Evolutionary conservation across 129 eudicot species (phyloP).

Genomic region (Escallonia herrerae): DNA sequence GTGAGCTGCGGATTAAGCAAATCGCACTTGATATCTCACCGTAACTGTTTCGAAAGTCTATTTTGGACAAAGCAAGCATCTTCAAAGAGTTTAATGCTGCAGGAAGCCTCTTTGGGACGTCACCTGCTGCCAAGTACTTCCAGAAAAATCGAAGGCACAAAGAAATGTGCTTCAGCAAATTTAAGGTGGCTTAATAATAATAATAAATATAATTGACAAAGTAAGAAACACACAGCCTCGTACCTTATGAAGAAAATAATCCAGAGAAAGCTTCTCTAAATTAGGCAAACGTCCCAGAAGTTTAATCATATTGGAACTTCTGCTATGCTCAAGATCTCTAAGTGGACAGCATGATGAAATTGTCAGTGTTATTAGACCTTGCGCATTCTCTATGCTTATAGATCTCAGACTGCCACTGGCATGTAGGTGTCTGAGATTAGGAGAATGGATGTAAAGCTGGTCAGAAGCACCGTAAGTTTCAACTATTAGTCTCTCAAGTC

Average conservation of each 20-base stretch:
- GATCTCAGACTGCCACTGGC: neutral
- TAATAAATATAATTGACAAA: neutral
- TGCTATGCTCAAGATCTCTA: neutral
- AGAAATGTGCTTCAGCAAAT: neutral
- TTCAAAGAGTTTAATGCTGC: neutral
- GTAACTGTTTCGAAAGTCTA: neutral
- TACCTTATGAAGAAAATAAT: slow-evolving; percentile 1
- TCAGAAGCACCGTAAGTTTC: neutral
- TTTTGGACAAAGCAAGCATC: neutral
- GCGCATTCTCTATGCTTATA: neutral
- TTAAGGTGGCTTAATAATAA: neutral
- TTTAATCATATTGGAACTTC: neutral
- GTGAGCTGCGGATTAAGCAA: slow-evolving; percentile 15
- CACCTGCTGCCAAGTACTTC: slow-evolving; percentile 3
- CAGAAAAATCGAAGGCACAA: neutral
- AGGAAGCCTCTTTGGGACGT: neutral
- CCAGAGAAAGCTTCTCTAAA: neutral
- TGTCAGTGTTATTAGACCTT: neutral
- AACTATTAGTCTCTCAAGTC: neutral
- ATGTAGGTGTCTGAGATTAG: neutral
- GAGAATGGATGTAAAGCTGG: neutral
- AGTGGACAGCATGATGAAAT: neutral
- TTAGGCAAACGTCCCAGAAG: neutral
- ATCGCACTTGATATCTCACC: slow-evolving; percentile 2
- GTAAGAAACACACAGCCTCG: neutral